Evolutionary conservation across 352 stramenopile species (phyloP), one percentile per base, ranked within the genome.

Genomic region (Globisporangium heterothallicum): DNA sequence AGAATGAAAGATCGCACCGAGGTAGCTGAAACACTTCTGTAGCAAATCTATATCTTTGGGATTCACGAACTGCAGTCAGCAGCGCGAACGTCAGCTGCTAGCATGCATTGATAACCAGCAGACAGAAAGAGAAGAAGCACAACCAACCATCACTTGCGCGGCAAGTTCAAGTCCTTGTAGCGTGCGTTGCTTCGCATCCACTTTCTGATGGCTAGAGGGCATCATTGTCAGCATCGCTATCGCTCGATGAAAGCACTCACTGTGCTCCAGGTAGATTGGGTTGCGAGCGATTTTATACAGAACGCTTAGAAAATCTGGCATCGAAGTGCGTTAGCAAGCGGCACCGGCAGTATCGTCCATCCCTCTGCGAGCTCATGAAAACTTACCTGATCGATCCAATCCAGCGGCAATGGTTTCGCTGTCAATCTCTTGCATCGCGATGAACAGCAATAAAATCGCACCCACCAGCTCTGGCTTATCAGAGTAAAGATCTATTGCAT

Each of bases 61-160:
- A 18, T 60, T 59, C 8, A 58, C 58, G 36, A 71, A 52, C 63
- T 71, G 21, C 4, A 36, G 30, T n/a, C n/a, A n/a, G n/a, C n/a
- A n/a, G n/a, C n/a, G 3, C 16, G 3, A 36, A 4, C 4, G 30
- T 9, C 4, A 36, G 7, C 30, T n/a, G n/a, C n/a, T n/a, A n/a
- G n/a, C n/a, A n/a, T n/a, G n/a, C n/a, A n/a, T n/a, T n/a, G n/a
- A n/a, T 40, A 12, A 16, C 16, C 27, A 45, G 30, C 9, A 47
- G 8, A 16, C 14, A 49, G 35, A 38, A 19, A 12, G 27, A 19
- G 1, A 29, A 22, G 21, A 7, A 16, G 14, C 14, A 24, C 4
- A 30, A 36, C 40, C 6, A 27, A 71, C 63, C 63, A 69, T 69
- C 40, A 59, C 53, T 51, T 72, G 64, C 18, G 53, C 52, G 14